These are phyloP conservation scores for Penicillium sp. DNA, from an alignment of 2,329 filamentous ascomycete species.

Conservation along the genomic window DNA sequence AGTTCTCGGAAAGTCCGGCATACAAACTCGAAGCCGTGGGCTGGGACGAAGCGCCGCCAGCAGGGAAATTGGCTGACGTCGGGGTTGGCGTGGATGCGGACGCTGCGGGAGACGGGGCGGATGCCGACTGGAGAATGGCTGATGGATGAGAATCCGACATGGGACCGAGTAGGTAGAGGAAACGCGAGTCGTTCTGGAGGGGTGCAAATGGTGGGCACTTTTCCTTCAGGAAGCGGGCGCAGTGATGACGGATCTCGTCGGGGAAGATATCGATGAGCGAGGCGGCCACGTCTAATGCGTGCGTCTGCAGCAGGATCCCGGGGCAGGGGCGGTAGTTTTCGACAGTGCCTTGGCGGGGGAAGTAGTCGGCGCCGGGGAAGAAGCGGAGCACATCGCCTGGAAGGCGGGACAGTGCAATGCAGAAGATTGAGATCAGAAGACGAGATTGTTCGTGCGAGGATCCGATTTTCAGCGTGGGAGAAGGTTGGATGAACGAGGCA, in stretches of 20 bases:
- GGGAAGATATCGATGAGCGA: conserved; percentile 52
- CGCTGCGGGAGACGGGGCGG: conserved; percentile 41
- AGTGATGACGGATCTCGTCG: conserved; percentile 52
- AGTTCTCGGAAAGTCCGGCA: conserved; percentile 33
- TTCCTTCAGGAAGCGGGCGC: conserved; percentile 51
- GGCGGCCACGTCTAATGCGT: conserved; percentile 53
- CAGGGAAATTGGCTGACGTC: conserved; percentile 34
- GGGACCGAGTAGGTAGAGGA: conserved; percentile 52
- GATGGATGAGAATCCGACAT: conserved; percentile 33
- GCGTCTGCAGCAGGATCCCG: conserved; percentile 45
- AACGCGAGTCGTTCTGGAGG: conserved; percentile 47
- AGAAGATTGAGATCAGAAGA: conserved; percentile 48
- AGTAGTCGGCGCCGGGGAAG: conserved; percentile 40
- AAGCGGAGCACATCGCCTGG: conserved; percentile 41
- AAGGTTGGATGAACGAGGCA: conserved; percentile 39
- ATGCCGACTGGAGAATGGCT: conserved; percentile 33
- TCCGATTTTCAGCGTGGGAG: conserved; percentile 33
- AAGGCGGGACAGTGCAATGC: conserved; percentile 47
- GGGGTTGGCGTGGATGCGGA: conserved; percentile 39
- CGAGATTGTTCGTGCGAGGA: conserved; percentile 44
- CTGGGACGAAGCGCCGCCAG: conserved; percentile 27
- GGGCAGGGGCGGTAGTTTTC: conserved; percentile 38
- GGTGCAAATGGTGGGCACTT: conserved; percentile 47
- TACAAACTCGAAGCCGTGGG: conserved; percentile 24
- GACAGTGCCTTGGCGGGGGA: conserved; percentile 32